Conservation (phyloP, 495 filamentous ascomycete genomes). For the Parachaetomium inaequale region DNA sequence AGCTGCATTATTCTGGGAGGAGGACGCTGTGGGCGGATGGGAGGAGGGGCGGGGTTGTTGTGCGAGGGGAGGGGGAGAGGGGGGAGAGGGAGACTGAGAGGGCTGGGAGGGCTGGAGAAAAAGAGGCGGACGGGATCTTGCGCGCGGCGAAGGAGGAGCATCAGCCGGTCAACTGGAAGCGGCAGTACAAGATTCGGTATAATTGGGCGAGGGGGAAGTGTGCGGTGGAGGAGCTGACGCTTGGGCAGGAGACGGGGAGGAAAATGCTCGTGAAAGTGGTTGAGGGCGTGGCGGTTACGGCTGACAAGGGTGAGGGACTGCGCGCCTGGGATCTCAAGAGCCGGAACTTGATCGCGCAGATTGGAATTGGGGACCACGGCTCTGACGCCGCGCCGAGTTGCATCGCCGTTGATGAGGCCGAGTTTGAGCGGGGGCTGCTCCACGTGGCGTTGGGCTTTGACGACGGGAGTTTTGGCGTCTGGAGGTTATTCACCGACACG, state of each 20-base stretch:
- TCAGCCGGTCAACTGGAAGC: conserved; percentile 64
- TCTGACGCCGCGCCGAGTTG: conserved; percentile 54
- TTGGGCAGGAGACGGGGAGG: conserved; percentile 39
- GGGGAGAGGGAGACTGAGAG: conserved; percentile 36
- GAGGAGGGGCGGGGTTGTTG: conserved; percentile 42
- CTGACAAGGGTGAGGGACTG: conserved; percentile 64
- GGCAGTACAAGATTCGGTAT: conserved; percentile 81
- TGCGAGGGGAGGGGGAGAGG: conserved; percentile 43
- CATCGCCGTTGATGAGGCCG: conserved; percentile 57
- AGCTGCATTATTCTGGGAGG: conserved; percentile 64
- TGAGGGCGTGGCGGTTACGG: conserved; percentile 73
- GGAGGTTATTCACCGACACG: conserved; percentile 50
- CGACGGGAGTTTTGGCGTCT: conserved; percentile 71
- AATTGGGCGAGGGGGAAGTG: conserved; percentile 90
- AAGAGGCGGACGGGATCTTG: neutral
- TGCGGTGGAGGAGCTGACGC: conserved; percentile 68
- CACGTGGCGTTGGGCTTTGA: conserved; percentile 70
- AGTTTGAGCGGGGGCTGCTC: conserved; percentile 35
- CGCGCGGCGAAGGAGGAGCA: neutral
- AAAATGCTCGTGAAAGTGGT: conserved; percentile 64
- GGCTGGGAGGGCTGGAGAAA: conserved; percentile 7
- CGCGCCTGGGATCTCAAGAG: conserved; percentile 73
- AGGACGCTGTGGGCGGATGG: conserved; percentile 81
- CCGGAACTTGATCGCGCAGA: conserved; percentile 52
- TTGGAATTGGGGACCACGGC: conserved; percentile 28